Conservation (phyloP, 139 green algal species). For the Chlorella vulgaris region DNA sequence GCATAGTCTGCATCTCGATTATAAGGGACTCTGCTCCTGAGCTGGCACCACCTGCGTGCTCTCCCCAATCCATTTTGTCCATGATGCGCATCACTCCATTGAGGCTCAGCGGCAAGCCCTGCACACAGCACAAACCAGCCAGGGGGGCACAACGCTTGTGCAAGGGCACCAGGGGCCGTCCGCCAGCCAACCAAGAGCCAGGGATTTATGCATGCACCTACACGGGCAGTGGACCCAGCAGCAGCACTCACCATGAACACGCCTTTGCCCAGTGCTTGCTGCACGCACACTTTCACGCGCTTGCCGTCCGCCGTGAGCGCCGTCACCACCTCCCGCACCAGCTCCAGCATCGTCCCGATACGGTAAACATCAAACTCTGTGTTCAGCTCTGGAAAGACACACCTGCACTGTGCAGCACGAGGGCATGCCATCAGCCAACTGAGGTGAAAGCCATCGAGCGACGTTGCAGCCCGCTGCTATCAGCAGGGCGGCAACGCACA, state of each 20-base stretch:
- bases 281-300: constrained; percentile 76
- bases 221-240: no score
- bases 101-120: constrained; percentile 75
- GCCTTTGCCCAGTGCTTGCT: constrained; percentile 77
- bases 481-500: neutral
- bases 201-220: neutral
- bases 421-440: neutral
- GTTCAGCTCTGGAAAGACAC: constrained; percentile 58
- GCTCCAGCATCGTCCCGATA: constrained; percentile 82
- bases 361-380: constrained; percentile 81
- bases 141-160: no score
- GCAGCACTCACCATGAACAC: constrained; percentile 78
- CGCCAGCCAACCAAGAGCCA: neutral
- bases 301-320: constrained; percentile 72
- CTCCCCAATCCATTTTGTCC: constrained; percentile 86
- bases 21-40: no score
- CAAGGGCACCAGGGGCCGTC: no score
- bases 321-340: constrained; percentile 74
- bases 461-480: neutral
- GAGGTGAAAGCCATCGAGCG: neutral
- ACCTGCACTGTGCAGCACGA: constrained; percentile 10
- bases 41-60: neutral
- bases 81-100: constrained; percentile 74
- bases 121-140: neutral
- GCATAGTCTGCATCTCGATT: no score